These are phyloP conservation scores for Phytophthora pini DNA, from an alignment of 352 stramenopile species.

Conservation along the genomic window DNA sequence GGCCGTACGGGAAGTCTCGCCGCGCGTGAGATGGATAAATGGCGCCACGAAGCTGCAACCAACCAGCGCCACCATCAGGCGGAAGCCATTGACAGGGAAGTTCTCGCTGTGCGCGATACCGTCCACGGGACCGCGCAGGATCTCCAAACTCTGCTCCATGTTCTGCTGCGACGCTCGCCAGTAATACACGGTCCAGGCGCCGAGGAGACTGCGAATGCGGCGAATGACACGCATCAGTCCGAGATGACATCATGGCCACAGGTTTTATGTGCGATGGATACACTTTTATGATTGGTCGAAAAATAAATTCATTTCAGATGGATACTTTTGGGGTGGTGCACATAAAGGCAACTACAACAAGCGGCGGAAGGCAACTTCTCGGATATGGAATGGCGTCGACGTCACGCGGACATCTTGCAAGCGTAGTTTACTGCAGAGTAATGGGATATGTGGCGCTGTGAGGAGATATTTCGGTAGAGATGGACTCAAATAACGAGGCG, in stretches of 20 bases:
- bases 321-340: slow-evolving; percentile 15
- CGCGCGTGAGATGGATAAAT: slow-evolving; percentile 61
- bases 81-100: slow-evolving; percentile 81
- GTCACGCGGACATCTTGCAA: slow-evolving; percentile 61
- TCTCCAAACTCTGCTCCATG: slow-evolving; percentile 59
- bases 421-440: slow-evolving; percentile 39
- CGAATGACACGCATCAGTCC: slow-evolving; percentile 21
- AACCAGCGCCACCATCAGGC: slow-evolving; percentile 75
- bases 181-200: slow-evolving; percentile 26
- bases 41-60: slow-evolving; percentile 74
- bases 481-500: background rate
- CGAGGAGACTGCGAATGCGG: slow-evolving; percentile 30
- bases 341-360: slow-evolving; percentile 25
- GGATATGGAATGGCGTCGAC: slow-evolving; percentile 69
- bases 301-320: background rate
- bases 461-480: background rate
- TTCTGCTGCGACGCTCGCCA: slow-evolving; percentile 23
- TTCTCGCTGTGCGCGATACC: slow-evolving; percentile 67
- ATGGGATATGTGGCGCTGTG: slow-evolving; percentile 20
- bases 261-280: slow-evolving; percentile 21
- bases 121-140: slow-evolving; percentile 73
- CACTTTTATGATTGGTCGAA: slow-evolving; percentile 41
- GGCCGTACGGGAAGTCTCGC: slow-evolving; percentile 66
- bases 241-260: slow-evolving; percentile 29
- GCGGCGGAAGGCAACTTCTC: slow-evolving; percentile 70